A percentile compares a stretch with the other conserved stretches of the same genome.
phyloP scores from a whole-genome alignment of 176 grass and related monocot genomes.

The Paspalum vaginatum region DNA sequence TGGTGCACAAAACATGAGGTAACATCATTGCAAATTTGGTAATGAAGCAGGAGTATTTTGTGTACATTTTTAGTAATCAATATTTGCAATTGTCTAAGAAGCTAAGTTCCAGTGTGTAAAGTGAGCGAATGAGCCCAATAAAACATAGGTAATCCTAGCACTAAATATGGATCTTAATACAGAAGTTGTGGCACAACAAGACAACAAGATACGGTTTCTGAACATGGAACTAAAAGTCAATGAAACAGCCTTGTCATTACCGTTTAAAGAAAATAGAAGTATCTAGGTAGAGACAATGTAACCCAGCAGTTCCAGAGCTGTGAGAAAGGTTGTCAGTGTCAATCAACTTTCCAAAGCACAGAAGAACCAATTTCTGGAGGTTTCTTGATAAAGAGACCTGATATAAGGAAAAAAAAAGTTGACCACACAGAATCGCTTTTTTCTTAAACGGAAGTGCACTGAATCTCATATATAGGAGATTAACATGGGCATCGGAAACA shows the following conservation, averaged over 20 bases:
- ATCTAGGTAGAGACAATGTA: conserved; percentile 86
- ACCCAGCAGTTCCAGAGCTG: conserved; percentile 35
- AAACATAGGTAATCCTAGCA: conserved; percentile 38
- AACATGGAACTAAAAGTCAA: conserved; percentile 19
- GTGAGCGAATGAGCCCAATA: background rate
- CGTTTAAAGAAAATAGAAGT: conserved; percentile 86
- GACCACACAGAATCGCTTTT: conserved; percentile 18
- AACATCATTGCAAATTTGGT: conserved; percentile 26
- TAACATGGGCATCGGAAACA: conserved; percentile 25
- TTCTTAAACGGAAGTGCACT: background rate
- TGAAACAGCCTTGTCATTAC: conserved; percentile 42
- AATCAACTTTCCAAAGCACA: conserved; percentile 70
- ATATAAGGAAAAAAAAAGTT: conserved; percentile 41
- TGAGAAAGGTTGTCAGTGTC: conserved; percentile 45
- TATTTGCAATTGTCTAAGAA: conserved; percentile 21
- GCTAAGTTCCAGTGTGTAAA: conserved; percentile 2
- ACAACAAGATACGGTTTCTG: conserved; percentile 15
- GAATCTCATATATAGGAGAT: conserved; percentile 22
- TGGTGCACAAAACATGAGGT: background rate
- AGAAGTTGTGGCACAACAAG: conserved; percentile 12
- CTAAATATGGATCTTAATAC: conserved; percentile 5
- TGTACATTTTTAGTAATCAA: conserved; percentile 32
- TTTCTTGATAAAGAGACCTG: conserved; percentile 89
- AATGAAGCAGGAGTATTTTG: conserved; percentile 7
- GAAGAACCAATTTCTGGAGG: conserved; percentile 72